phyloP scores from a whole-genome alignment of 495 filamentous ascomycete species.

The Lasiosphaeria miniovina region DNA sequence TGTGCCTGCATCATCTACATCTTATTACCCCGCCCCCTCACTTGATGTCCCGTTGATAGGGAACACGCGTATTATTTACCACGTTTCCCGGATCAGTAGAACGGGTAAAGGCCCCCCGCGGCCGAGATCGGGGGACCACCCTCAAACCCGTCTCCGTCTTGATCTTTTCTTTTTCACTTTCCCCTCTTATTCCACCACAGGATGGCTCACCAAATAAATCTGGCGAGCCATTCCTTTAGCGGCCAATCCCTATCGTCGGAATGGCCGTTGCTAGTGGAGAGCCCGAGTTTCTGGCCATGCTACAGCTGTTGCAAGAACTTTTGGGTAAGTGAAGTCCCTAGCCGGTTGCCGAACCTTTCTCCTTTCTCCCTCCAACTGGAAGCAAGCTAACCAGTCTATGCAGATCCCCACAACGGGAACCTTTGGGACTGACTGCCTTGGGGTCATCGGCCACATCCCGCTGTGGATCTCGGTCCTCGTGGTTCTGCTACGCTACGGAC shows the following conservation, averaged over 20 bases:
- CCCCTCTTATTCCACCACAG: no score
- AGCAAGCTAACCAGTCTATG: not conserved
- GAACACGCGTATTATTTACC: no score
- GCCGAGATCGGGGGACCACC: not conserved
- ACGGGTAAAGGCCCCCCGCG: no score
- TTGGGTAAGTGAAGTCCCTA: slow-evolving; percentile 21
- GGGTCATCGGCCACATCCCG: slow-evolving; percentile 28
- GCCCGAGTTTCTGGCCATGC: slow-evolving; percentile 24
- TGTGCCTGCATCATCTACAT: no score
- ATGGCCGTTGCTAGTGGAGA: not conserved
- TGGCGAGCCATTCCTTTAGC: not conserved
- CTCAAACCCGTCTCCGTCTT: not conserved
- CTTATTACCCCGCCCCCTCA: no score
- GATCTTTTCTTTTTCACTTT: not conserved
- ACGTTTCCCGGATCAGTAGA: no score
- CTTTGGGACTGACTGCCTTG: slow-evolving; percentile 30
- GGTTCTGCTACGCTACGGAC: slow-evolving; percentile 27
- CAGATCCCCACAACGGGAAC: slow-evolving; percentile 30
- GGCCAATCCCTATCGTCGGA: not conserved
- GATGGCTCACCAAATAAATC: not conserved
- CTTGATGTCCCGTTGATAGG: no score
- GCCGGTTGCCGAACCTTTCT: not conserved
- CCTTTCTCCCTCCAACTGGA: not conserved
- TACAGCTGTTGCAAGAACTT: slow-evolving; percentile 30
- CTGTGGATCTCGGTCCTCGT: slow-evolving; percentile 26